Percentiles rank a stretch among this genome's conserved stretches.
These are phyloP conservation scores for Agapanthus africanus DNA, from an alignment of 106 monocot genomes.

Conservation along the genomic window DNA sequence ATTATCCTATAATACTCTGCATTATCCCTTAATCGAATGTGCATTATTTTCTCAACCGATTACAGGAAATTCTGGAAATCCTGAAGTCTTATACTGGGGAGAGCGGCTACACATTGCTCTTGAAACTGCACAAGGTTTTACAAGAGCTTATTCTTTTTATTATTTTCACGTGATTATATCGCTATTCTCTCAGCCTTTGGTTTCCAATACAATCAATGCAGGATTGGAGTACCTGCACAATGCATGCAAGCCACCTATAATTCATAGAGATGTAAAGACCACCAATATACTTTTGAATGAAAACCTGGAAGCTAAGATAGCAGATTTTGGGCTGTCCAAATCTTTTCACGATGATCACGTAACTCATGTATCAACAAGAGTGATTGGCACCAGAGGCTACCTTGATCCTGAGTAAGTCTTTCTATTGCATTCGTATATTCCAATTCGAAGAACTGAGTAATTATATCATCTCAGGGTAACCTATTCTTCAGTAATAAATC, in stretches of 20 bases:
- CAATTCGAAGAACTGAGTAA: not conserved
- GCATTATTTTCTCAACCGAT: too few species aligned
- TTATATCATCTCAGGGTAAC: not conserved
- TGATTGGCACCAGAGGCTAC: constrained; percentile 21
- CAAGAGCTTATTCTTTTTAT: not conserved
- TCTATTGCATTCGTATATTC: not conserved
- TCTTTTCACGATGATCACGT: not conserved
- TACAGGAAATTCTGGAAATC: constrained; percentile 5
- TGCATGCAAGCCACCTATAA: constrained; percentile 18
- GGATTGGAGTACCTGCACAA: constrained; percentile 40
- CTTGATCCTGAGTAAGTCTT: constrained; percentile 21
- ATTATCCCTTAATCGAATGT: too few species aligned
- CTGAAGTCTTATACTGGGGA: not conserved
- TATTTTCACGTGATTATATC: too few species aligned
- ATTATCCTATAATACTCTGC: not conserved
- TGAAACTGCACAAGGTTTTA: constrained; percentile 7
- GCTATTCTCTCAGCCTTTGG: not conserved
- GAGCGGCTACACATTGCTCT: not conserved
- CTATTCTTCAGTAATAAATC: not conserved
- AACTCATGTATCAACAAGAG: constrained; percentile 8
- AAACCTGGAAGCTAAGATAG: constrained; percentile 30
- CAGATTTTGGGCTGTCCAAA: constrained; percentile 41
- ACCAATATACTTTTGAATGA: constrained; percentile 30
- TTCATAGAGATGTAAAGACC: constrained; percentile 42
- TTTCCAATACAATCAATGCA: not conserved